phyloP scores from a whole-genome alignment of 164 flowering plant genomes.

The Euptelea pleiosperma region DNA sequence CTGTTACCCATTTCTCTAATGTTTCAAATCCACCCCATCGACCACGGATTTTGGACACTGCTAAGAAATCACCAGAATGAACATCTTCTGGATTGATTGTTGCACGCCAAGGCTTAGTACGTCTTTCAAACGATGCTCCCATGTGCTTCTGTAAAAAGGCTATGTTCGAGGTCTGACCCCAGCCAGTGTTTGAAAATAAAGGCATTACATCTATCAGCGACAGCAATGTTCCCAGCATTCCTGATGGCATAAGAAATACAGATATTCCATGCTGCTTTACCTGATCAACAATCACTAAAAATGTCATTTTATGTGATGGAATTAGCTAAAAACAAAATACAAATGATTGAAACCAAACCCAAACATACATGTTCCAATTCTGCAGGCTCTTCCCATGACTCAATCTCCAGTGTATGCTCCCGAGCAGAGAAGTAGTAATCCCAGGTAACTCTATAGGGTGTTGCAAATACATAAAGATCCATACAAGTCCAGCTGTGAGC shows the following conservation, averaged over 20 bases:
- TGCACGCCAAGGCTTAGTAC: slow-evolving; percentile 73
- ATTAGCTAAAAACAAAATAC: background rate
- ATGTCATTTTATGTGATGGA: slow-evolving; percentile 6
- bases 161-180: slow-evolving; percentile 90
- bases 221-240: slow-evolving; percentile 89
- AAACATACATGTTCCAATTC: slow-evolving; percentile 85
- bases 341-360: background rate
- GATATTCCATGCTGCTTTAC: slow-evolving; percentile 96
- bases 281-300: slow-evolving; percentile 37
- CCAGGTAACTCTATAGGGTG: slow-evolving; percentile 96
- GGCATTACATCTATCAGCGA: slow-evolving; percentile 91
- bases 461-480: slow-evolving; percentile 98
- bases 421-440: slow-evolving; percentile 88
- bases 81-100: slow-evolving; percentile 78
- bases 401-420: slow-evolving; percentile 74
- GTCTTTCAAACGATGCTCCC: slow-evolving; percentile 91
- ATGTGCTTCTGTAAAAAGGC: slow-evolving; percentile 90
- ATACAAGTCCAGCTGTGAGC: slow-evolving; percentile 99
- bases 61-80: slow-evolving; percentile 96
- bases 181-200: slow-evolving; percentile 79
- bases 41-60: slow-evolving; percentile 94
- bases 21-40: slow-evolving; percentile 99
- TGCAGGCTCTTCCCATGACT: slow-evolving; percentile 92
- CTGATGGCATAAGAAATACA: slow-evolving; percentile 98
- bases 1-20: slow-evolving; percentile 98